Conservation (phyloP, 208 protist species). For the Leishmania arabica region DNA sequence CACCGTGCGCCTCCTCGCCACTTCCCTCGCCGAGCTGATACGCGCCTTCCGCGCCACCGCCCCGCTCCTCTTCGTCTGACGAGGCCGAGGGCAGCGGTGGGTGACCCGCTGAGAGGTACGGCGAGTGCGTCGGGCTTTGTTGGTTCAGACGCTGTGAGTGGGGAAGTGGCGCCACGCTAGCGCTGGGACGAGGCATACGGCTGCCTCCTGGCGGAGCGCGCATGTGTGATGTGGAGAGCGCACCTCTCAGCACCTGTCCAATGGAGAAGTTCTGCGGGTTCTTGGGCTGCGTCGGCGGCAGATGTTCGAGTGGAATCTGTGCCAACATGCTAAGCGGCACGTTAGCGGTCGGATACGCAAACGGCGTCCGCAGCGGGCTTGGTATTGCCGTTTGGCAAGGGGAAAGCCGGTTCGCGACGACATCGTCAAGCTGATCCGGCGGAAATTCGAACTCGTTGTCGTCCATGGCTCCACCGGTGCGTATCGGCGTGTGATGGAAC, state of each 20-base stretch:
- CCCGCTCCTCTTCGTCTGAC: constrained; percentile 17
- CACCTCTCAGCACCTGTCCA: constrained; percentile 54
- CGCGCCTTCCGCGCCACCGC: constrained; percentile 1
- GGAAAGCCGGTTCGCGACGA: constrained; percentile 20
- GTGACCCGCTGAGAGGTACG: constrained; percentile 8
- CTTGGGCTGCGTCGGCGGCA: constrained; percentile 70
- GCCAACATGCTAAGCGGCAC: constrained; percentile 54
- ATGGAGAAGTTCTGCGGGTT: constrained; percentile 55
- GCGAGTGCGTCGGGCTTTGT: constrained; percentile 5
- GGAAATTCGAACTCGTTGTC: constrained; percentile 87
- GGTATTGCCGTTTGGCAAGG: constrained; percentile 9
- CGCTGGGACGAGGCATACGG: not conserved
- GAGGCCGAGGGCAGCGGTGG: not conserved
- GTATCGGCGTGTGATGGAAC: not conserved
- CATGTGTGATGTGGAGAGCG: constrained; percentile 26
- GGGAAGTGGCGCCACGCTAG: constrained; percentile 18
- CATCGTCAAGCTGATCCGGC: constrained; percentile 54
- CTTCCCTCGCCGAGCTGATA: not conserved
- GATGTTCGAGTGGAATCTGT: constrained; percentile 67
- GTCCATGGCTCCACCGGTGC: constrained; percentile 20
- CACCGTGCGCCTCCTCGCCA: not conserved
- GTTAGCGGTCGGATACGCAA: not conserved
- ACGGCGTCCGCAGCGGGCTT: constrained; percentile 4
- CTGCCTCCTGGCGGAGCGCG: not conserved
- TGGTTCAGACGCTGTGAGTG: not conserved